Percentiles rank a stretch among this genome's conserved stretches.
phyloP scores from a whole-genome alignment of 2,329 filamentous ascomycete genomes.

The Geosmithia flava region DNA sequence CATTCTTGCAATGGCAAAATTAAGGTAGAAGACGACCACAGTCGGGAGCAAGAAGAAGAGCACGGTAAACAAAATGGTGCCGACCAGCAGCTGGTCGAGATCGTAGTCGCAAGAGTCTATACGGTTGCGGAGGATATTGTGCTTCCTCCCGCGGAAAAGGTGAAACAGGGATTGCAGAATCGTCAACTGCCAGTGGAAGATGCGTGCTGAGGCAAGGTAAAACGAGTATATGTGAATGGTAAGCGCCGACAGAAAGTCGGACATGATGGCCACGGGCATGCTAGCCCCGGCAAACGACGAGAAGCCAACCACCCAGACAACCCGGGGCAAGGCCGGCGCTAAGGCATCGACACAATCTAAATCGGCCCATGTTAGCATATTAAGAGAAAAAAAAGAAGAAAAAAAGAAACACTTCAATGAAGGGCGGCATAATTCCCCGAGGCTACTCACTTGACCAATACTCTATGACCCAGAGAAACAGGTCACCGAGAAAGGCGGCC shows the following conservation, averaged over 20 bases:
- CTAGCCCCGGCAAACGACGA: constrained; percentile 92
- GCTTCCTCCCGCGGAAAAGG: constrained; percentile 94
- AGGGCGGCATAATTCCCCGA: no score
- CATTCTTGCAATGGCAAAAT: constrained; percentile 91
- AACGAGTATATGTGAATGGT: constrained; percentile 97
- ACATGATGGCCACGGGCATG: constrained; percentile 93
- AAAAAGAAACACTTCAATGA: not conserved
- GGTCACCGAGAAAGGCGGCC: constrained; percentile 82
- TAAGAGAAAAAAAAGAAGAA: no score
- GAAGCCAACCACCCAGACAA: constrained; percentile 89
- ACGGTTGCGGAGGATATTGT: constrained; percentile 90
- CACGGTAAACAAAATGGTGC: constrained; percentile 91
- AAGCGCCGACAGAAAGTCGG: constrained; percentile 79
- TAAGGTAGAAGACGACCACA: constrained; percentile 91
- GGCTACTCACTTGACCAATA: constrained; percentile 72
- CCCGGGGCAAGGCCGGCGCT: constrained; percentile 65
- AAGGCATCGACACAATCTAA: constrained; percentile 64
- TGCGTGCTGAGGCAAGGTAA: constrained; percentile 90
- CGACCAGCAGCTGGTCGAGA: constrained; percentile 87
- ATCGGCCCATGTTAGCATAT: not conserved
- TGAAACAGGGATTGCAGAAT: constrained; percentile 98
- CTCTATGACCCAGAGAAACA: constrained; percentile 97
- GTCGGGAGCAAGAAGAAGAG: constrained; percentile 92
- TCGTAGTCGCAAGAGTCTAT: constrained; percentile 99
- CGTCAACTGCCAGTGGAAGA: constrained; percentile 97